Evolutionary conservation across 2,329 filamentous ascomycete genomes (phyloP).

Genomic region (Pezizomycotina sp.): DNA sequence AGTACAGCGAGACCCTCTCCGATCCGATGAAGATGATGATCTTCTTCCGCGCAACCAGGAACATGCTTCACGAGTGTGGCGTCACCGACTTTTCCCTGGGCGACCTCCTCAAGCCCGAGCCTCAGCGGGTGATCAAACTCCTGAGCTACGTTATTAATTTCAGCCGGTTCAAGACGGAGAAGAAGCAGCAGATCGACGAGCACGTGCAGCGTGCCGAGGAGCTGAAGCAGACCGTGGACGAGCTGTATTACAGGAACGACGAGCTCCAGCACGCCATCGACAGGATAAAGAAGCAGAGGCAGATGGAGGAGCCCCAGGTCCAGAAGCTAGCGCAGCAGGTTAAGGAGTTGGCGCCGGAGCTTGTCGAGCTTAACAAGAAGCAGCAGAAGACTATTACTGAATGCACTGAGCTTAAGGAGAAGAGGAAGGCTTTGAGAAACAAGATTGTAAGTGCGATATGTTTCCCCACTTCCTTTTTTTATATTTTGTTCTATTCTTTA

Average conservation of each 20-base stretch:
- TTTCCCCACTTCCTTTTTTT: neutral
- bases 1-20: constrained; percentile 65
- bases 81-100: constrained; percentile 87
- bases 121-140: constrained; percentile 79
- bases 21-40: constrained; percentile 92
- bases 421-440: constrained; percentile 26
- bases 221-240: constrained; percentile 74
- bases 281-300: constrained; percentile 65
- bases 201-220: constrained; percentile 83
- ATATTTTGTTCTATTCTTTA: neutral
- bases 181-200: constrained; percentile 75
- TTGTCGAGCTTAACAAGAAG: constrained; percentile 40
- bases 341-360: constrained; percentile 49
- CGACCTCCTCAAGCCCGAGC: constrained; percentile 79
- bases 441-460: constrained; percentile 12
- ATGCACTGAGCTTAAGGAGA: constrained; percentile 36
- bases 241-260: constrained; percentile 69
- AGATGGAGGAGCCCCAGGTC: constrained; percentile 63
- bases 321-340: constrained; percentile 74
- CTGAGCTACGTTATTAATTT: constrained; percentile 99
- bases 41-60: constrained; percentile 73
- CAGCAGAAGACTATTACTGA: constrained; percentile 46
- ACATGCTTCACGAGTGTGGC: constrained; percentile 69
- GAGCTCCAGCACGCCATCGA: constrained; percentile 64
- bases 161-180: constrained; percentile 72